Conservation (phyloP, 2,329 filamentous ascomycete species). For the Fusarium globosum region DNA sequence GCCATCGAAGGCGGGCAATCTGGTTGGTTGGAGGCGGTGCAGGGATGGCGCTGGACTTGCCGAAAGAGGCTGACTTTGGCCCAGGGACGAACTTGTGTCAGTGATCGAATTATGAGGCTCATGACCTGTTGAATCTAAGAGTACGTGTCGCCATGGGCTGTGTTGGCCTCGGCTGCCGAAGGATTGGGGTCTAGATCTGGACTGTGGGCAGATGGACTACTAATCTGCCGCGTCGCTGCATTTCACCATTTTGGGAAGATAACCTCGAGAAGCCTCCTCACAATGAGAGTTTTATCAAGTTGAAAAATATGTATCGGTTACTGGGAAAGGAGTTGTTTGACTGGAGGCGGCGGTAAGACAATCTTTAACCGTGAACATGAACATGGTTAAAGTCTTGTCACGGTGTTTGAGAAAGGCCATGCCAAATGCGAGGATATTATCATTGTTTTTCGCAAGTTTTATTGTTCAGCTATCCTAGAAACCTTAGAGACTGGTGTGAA, state of each 20-base stretch:
- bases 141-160: background rate
- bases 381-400: accelerated
- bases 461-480: background rate
- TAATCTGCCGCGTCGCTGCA: background rate
- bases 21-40: background rate
- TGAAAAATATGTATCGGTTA: too few relatives aligned
- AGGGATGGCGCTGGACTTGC: background rate
- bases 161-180: background rate
- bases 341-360: too few relatives aligned
- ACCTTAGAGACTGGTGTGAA: accelerated
- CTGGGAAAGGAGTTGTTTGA: accelerated
- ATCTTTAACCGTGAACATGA: accelerated
- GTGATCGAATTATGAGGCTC: background rate
- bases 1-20: accelerated
- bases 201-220: too few relatives aligned
- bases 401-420: too few relatives aligned
- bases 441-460: accelerated
- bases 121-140: background rate
- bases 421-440: too few relatives aligned
- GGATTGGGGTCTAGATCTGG: background rate
- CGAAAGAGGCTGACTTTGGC: background rate
- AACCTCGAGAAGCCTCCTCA: too few relatives aligned
- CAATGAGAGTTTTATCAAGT: background rate
- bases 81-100: background rate
- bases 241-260: background rate